A percentile compares a stretch with the other conserved stretches of the same genome.
Evolutionary conservation across 805 yeast species (phyloP).

Genomic region (Ogataea ganodermae): DNA sequence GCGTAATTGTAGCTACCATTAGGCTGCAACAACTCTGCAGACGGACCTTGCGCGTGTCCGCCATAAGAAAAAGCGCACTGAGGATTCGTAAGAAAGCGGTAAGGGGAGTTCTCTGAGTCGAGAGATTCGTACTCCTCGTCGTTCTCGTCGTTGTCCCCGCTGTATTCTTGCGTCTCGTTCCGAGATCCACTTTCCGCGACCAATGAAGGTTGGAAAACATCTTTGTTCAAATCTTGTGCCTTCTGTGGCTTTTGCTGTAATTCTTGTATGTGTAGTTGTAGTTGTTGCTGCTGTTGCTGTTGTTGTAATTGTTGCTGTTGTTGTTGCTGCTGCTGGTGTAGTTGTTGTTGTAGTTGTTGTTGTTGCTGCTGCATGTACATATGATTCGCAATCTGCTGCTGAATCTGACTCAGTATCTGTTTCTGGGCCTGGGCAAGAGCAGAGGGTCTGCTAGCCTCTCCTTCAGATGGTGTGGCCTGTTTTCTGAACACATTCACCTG

Average conservation of each 20-base stretch:
- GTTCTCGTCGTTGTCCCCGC: slow-evolving; percentile 12
- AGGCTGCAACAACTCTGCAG: background rate
- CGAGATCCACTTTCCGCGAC: background rate
- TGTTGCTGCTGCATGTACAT: slow-evolving; percentile 5
- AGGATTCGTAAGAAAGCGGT: slow-evolving; percentile 3
- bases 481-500: background rate
- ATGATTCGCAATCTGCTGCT: slow-evolving; percentile 11
- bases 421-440: slow-evolving; percentile 9
- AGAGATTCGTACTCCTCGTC: slow-evolving; percentile 28
- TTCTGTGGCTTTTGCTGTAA: background rate
- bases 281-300: background rate
- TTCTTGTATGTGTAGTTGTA: background rate
- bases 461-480: background rate
- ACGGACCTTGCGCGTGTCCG: slow-evolving; percentile 4
- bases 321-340: background rate
- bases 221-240: no score
- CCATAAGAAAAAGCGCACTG: slow-evolving; percentile 5
- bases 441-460: background rate
- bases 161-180: background rate
- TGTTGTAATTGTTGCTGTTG: slow-evolving; percentile 7
- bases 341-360: slow-evolving; percentile 3
- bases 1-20: slow-evolving; percentile 1
- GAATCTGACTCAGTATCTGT: slow-evolving; percentile 11
- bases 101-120: slow-evolving; percentile 29
- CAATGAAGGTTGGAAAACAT: no score